Evolutionary conservation across 1,139 yeast genomes (phyloP).

Genomic region (Nakaseomyces glabratus): DNA sequence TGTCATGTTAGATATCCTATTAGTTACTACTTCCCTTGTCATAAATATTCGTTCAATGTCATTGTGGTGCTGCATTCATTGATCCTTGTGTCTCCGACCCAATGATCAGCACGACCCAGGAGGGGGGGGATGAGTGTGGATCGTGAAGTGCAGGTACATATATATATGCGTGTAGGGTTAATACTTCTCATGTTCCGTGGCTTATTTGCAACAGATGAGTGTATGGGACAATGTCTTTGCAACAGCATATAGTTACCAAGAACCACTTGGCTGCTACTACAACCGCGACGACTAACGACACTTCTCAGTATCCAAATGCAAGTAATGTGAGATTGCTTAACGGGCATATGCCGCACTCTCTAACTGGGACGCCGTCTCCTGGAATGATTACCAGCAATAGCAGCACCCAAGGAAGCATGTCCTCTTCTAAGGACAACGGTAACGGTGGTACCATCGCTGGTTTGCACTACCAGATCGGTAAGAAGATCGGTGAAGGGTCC

Average conservation of each 20-base stretch:
- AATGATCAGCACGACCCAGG: too few relatives aligned
- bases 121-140: too few relatives aligned
- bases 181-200: too few relatives aligned
- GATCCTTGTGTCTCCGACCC: too few relatives aligned
- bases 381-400: conserved; percentile 2
- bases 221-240: conserved; percentile 1
- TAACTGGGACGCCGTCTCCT: conserved; percentile 6
- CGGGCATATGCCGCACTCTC: conserved; percentile 4
- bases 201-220: too few relatives aligned
- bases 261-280: conserved; percentile 6
- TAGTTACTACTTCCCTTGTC: too few relatives aligned
- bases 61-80: too few relatives aligned
- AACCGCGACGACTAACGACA: conserved; percentile 3
- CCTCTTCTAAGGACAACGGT: too few relatives aligned
- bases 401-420: conserved; percentile 4
- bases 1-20: too few relatives aligned
- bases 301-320: conserved; percentile 6
- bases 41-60: too few relatives aligned
- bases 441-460: conserved; percentile 50
- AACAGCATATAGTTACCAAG: conserved; percentile 6
- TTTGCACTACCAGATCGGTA: conserved; percentile 69
- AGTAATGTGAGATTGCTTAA: conserved; percentile 8
- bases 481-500: conserved; percentile 79
- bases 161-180: too few relatives aligned
- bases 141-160: too few relatives aligned